phyloP scores from a whole-genome alignment of 306 rosid genomes.

The Ammopiptanthus mongolicus region DNA sequence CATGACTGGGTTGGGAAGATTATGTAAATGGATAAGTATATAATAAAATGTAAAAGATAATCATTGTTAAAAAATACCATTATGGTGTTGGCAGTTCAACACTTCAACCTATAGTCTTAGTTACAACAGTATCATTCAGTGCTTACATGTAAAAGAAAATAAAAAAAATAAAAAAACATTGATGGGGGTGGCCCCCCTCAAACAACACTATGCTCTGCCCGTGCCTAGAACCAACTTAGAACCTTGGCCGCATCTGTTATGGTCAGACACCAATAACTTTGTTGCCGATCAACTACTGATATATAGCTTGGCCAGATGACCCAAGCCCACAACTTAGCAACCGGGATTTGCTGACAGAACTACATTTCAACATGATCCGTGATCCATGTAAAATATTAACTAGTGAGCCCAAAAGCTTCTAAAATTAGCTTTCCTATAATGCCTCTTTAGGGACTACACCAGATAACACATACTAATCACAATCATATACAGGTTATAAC shows the following conservation, averaged over 20 bases:
- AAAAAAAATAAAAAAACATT: too few species aligned
- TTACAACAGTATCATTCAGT: too few species aligned
- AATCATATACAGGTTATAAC: neutral
- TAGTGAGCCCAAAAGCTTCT: neutral
- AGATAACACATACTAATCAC: neutral
- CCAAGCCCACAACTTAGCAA: neutral
- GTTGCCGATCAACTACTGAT: neutral
- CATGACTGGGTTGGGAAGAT: too few species aligned
- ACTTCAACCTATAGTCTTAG: too few species aligned
- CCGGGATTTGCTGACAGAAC: neutral
- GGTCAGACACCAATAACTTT: neutral
- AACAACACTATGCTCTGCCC: too few species aligned
- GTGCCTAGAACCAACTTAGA: neutral
- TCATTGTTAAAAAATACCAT: too few species aligned
- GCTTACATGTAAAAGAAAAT: too few species aligned
- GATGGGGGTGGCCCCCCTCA: too few species aligned
- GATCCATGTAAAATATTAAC: neutral
- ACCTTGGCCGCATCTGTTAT: neutral
- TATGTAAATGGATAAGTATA: too few species aligned
- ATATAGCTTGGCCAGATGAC: neutral
- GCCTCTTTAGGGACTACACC: neutral
- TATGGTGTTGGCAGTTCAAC: too few species aligned
- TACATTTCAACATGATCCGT: neutral
- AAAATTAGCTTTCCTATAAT: neutral
- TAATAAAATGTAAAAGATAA: too few species aligned